phyloP scores from a whole-genome alignment of 1,284 basidiomycete species.

The Ustilago tritici region DNA sequence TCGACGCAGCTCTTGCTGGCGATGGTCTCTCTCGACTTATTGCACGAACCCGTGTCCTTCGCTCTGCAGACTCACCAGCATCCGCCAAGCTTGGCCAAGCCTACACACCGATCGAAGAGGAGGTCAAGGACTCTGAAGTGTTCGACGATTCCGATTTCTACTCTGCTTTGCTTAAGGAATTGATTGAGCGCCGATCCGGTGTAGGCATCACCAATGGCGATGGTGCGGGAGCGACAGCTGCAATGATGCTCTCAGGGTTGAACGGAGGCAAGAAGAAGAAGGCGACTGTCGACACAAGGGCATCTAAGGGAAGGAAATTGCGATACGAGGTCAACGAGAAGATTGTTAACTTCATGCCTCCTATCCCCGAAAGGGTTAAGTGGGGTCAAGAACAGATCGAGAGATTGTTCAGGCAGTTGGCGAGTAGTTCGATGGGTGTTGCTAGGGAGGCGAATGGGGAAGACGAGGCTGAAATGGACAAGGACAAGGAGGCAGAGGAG shows the following conservation, averaged over 20 bases:
- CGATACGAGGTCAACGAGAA: slow-evolving; percentile 67
- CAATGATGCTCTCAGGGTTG: slow-evolving; percentile 29
- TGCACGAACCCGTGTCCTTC: slow-evolving; percentile 59
- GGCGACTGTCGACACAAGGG: slow-evolving; percentile 58
- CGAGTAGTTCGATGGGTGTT: slow-evolving; percentile 23
- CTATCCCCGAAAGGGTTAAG: slow-evolving; percentile 43
- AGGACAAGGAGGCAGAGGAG: slow-evolving; percentile 13
- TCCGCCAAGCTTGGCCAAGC: slow-evolving; percentile 24
- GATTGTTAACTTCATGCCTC: slow-evolving; percentile 68
- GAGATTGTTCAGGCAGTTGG: slow-evolving; percentile 60
- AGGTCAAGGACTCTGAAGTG: slow-evolving; percentile 47
- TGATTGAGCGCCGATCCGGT: slow-evolving; percentile 60
- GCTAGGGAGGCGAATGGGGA: slow-evolving; percentile 8
- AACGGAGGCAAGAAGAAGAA: slow-evolving; percentile 50
- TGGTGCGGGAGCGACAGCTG: slow-evolving; percentile 20
- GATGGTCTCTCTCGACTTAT: slow-evolving; percentile 59
- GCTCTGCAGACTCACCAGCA: slow-evolving; percentile 31
- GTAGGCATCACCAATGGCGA: slow-evolving; percentile 2
- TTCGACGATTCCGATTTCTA: slow-evolving; percentile 69
- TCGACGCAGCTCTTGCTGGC: slow-evolving; percentile 55
- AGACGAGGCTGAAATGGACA: slow-evolving; percentile 1
- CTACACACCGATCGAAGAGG: not conserved
- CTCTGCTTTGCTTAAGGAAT: slow-evolving; percentile 60
- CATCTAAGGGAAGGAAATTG: slow-evolving; percentile 65
- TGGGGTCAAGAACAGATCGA: slow-evolving; percentile 63